Evolutionary conservation across 495 filamentous ascomycete genomes (phyloP).

Genomic region (Cercophora sp.): DNA sequence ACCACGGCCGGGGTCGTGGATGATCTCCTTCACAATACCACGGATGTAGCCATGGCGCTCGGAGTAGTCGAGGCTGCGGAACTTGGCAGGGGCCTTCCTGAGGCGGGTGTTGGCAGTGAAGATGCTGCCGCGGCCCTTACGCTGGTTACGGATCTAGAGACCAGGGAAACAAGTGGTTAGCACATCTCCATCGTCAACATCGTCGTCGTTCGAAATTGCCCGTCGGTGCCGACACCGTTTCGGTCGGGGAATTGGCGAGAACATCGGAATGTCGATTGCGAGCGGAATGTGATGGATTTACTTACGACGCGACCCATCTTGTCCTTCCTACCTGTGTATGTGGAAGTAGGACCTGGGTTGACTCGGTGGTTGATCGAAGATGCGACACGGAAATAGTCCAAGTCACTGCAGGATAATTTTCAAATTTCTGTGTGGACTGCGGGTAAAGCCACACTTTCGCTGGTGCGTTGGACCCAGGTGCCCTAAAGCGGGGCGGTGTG

Average conservation of each 20-base stretch:
- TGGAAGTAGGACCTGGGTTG: slow-evolving; percentile 31
- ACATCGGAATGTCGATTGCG: slow-evolving; percentile 9
- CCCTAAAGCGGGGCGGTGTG: slow-evolving; percentile 31
- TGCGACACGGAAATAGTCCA: slow-evolving; percentile 28
- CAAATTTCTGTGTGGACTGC: slow-evolving; percentile 37
- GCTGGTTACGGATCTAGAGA: slow-evolving; percentile 82
- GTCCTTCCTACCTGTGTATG: slow-evolving; percentile 32
- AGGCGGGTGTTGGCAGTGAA: slow-evolving; percentile 87
- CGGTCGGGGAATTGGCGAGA: slow-evolving; percentile 13
- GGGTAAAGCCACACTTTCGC: slow-evolving; percentile 23
- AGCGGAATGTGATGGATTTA: slow-evolving; percentile 17
- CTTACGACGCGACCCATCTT: slow-evolving; percentile 54
- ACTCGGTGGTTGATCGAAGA: slow-evolving; percentile 28
- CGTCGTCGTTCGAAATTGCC: slow-evolving; percentile 10
- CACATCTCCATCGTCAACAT: slow-evolving; percentile 12
- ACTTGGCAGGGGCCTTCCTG: slow-evolving; percentile 79
- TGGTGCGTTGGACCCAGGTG: slow-evolving; percentile 22
- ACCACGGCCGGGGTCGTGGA: slow-evolving; percentile 98
- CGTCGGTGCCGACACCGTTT: slow-evolving; percentile 15
- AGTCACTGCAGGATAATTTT: slow-evolving; percentile 32
- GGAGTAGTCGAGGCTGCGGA: slow-evolving; percentile 90
- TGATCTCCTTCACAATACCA: slow-evolving; percentile 96
- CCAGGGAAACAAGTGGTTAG: slow-evolving; percentile 28
- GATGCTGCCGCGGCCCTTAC: slow-evolving; percentile 97
- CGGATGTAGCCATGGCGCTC: slow-evolving; percentile 96